These are phyloP conservation scores for Scheffersomyces ergatensis DNA, from an alignment of 805 yeast species.

Conservation along the genomic window DNA sequence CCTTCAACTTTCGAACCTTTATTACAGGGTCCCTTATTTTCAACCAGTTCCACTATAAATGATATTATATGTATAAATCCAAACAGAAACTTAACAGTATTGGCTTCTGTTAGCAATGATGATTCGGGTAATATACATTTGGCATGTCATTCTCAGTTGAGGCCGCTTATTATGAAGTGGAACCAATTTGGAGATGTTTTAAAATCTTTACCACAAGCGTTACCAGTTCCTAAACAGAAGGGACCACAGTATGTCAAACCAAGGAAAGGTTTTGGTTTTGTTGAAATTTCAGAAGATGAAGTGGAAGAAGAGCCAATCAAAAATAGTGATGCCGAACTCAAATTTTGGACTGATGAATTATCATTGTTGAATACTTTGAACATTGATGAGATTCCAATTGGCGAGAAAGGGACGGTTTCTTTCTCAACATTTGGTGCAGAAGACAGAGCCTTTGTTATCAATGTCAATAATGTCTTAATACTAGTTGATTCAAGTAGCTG, in stretches of 20 bases:
- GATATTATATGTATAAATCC: slow-evolving; percentile 9
- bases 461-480: slow-evolving; percentile 8
- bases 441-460: slow-evolving; percentile 4
- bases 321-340: slow-evolving; percentile 1
- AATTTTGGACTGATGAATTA: slow-evolving; percentile 12
- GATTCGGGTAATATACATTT: slow-evolving; percentile 5
- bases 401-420: not conserved
- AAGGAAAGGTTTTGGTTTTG: slow-evolving; percentile 27
- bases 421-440: slow-evolving; percentile 5
- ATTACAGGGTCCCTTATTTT: slow-evolving; percentile 23
- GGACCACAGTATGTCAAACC: slow-evolving; percentile 15
- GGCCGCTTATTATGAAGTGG: slow-evolving; percentile 25
- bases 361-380: slow-evolving; percentile 10
- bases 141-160: slow-evolving; percentile 21
- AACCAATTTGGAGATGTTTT: not conserved
- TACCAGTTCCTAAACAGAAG: not conserved
- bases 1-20: slow-evolving; percentile 7
- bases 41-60: not conserved
- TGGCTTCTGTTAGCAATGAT: slow-evolving; percentile 11
- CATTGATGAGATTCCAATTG: slow-evolving; percentile 13
- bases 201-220: not conserved
- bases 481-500: slow-evolving; percentile 14
- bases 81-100: slow-evolving; percentile 11
- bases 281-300: slow-evolving; percentile 13
- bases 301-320: not conserved